Base-by-base conservation (phyloP, 2,329 filamentous ascomycete genomes). In the Lachnellula occidentalis region DNA sequence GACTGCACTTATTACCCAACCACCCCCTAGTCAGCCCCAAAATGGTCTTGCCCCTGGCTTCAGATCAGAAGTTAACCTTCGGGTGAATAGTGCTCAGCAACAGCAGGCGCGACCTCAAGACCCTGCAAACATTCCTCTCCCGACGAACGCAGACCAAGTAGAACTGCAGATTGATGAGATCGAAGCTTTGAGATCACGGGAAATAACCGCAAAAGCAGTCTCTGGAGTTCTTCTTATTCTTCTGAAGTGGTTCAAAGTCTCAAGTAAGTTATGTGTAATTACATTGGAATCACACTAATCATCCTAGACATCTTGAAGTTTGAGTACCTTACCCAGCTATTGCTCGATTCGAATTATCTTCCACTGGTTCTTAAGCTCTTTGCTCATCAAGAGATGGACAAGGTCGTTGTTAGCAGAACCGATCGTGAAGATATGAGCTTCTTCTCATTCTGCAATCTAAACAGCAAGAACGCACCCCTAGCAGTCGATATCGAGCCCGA, bases 161-260 rank as follows among this genome's bases (percentile, higher is more conserved):
- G 78, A 82, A 45, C 70, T 75, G 12, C 75, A 81, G 0, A 74
- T 84, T 3, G 91, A 95, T 56, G 91, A 96, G 64, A 73, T 95
- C 15, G 92, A 97, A 69, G 84, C 86, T 41, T 80, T 88, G 52
- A 81, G 95, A 48, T 85, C 83, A 15, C 83, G 92, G 53, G 94
- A 99, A 70, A 92, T 99, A 50, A 87, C 87, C 12, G 84, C 87
- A 24, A 97, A 97, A 71, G 92, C 92, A 0, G 86, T 96, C 21
- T 94, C 91, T n/a, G 92, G 88, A 1, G 87, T 91, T 53, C 74
- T 99, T 27, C 75, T 99, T 27, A 76, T 96, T n/a, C 73, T 97
- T 45, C 70, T 97, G 57, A 99, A 97, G 72, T 99, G 94, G 94
- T 87, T 97, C 65, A 95, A 96, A 70, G 77, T 95, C 51, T 96